Evolutionary conservation across 192 early-diverging fungal species (phyloP), one percentile per base, ranked within the genome.

Genomic region (Gonapodya prolifera): DNA sequence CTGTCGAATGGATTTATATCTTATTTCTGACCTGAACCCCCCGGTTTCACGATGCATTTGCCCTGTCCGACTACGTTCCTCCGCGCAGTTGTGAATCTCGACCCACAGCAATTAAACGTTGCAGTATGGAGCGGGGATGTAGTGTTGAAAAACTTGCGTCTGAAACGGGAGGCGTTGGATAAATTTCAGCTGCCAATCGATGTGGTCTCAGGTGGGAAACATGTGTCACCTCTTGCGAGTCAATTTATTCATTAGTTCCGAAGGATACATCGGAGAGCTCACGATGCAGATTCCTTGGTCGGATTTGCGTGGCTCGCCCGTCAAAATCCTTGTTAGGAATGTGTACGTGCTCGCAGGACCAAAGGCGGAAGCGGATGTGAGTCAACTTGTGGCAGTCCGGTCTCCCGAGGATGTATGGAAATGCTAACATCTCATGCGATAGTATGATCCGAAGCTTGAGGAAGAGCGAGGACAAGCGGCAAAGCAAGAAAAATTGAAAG

Each of bases 101-200:
- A 97, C 79, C 92, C 93, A 33, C 93, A 90, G 73, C 96, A 99
- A 88, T 91, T 99, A 77, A 94, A 93, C 77, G 91, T 99, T 75
- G 96, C 91, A 34, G 93, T 99, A 70, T 99, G 96, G 97, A 89
- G 82, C 95, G 96, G 97, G 70, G 94, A 99, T 86, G 96, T 98
- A n/a, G 92, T 93, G 70, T 83, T 99, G 71, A 90, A 94, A 69
- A 95, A 99, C 83, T 86, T 99, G 32, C 87, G 89, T 34, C 85
- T 99, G 2, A 94, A 91, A 78, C 85, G 88, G 69, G 96, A 98
- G 61, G 94, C 96, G 0, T 87, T 99, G 30, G 93, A 95, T 81
- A 96, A 97, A 79, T 93, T 98, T 78, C 91, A 93, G 73, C 86
- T 99, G 18, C 97, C 97, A 17, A 91, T 99, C 1, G 94, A 98